These are phyloP conservation scores for Gnaphalium uliginosum DNA, from an alignment of 129 eudicot species.

Conservation along the genomic window DNA sequence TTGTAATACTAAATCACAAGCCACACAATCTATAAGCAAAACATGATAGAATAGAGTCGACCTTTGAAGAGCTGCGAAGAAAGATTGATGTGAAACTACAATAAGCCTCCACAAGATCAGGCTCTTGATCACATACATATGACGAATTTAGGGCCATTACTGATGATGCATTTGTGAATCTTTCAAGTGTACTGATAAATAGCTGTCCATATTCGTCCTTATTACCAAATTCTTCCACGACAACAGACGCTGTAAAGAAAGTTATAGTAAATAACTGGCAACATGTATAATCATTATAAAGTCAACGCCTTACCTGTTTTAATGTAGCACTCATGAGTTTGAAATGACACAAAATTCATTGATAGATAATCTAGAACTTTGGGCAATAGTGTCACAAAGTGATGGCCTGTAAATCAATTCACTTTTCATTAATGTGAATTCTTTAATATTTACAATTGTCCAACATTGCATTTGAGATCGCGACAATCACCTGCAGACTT, in stretches of 20 bases:
- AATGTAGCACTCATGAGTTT: conserved; percentile 87
- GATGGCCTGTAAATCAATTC: conserved; percentile 61
- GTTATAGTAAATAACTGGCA: conserved; percentile 12
- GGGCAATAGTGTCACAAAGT: conserved; percentile 65
- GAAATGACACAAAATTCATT: conserved; percentile 63
- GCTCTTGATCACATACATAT: conserved; percentile 96
- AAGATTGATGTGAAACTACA: conserved; percentile 65
- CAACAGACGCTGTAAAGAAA: conserved; percentile 63
- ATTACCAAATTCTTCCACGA: conserved; percentile 82
- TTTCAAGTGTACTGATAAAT: conserved; percentile 75
- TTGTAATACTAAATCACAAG: conserved; percentile 11
- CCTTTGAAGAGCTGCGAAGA: conserved; percentile 71
- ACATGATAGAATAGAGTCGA: conserved; percentile 24
- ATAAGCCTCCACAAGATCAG: conserved; percentile 95
- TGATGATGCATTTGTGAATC: conserved; percentile 81
- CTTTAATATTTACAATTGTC: neutral
- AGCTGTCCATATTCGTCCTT: conserved; percentile 78
- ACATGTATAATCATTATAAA: conserved; percentile 20
- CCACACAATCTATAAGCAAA: conserved; percentile 5
- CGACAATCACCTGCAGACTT: conserved; percentile 65
- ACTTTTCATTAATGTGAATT: conserved; percentile 13
- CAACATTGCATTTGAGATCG: conserved; percentile 1
- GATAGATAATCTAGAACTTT: conserved; percentile 76
- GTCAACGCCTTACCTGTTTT: conserved; percentile 64
- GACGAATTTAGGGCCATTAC: conserved; percentile 88